Evolutionary conservation across 2,329 filamentous ascomycete species (phyloP), one percentile per base, ranked within the genome.

Genomic region (Ceratocystis papillata): DNA sequence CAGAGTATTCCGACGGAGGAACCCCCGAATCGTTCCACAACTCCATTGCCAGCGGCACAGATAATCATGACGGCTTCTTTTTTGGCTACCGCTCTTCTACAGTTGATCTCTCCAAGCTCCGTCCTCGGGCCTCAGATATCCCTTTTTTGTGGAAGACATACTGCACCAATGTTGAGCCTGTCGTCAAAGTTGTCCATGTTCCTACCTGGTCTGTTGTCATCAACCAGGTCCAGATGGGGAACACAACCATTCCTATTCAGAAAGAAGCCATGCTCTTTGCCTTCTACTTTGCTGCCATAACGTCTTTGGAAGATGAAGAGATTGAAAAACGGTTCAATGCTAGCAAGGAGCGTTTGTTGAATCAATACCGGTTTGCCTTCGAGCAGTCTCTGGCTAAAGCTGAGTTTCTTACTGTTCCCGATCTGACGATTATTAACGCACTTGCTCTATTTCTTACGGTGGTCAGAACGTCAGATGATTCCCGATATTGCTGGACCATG

Each of bases 71-170:
- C 65, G 81, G 82, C 28, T 92, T 89, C 73, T 79, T 91, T 30
- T 82, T 91, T 69, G 87, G 87, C 6, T 89, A 88, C 73, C 85
- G 82, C 68, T 90, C 87, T 1, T 80, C 82, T n/a, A 83, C 83
- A 69, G 84, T 89, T 30, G 83, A 90, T 70, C 76, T 90, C 69
- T 76, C 80, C 20, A 77, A 79, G 53, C 76, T 88, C 15, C 87
- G 90, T 70, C 88, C 88, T 1, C 72, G 84, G 0, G 81, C 85
- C 0, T 83, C 83, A 1, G 85, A 87, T 69, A 85, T 88, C 62
- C 80, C 79, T 0, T 82, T 83, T 62, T 83, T 89, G 65, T 90
- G 88, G 87, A 80, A 84, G 62, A 79, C 85, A 10, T 91, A 84
- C 74, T 81, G 86, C 69, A 85, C 89, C 69, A 89, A 88, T 64